Evolutionary conservation across 176 grass and related monocot species (phyloP).

Genomic region (Cenchrus americanus): DNA sequence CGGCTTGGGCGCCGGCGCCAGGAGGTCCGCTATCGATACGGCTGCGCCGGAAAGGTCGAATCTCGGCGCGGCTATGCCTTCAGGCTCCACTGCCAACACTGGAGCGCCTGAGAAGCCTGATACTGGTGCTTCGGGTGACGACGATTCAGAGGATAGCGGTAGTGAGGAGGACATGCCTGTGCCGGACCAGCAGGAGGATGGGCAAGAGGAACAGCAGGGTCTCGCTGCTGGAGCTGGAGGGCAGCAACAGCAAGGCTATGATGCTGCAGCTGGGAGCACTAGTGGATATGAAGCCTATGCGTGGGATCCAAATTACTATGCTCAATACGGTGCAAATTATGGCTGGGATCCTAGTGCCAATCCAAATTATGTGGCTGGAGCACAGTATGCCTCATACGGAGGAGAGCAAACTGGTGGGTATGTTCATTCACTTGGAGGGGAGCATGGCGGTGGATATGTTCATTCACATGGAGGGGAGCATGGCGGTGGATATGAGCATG

Average conservation of each 20-base stretch:
- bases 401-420: constrained; percentile 50
- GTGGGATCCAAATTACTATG: constrained; percentile 63
- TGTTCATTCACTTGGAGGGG: constrained; percentile 17
- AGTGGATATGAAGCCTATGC: constrained; percentile 39
- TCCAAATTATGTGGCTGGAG: constrained; percentile 40
- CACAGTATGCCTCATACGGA: constrained; percentile 38
- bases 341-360: constrained; percentile 52
- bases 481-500: constrained; percentile 12
- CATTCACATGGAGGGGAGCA: constrained; percentile 30
- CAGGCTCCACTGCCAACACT: constrained; percentile 8
- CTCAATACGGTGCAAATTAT: constrained; percentile 46
- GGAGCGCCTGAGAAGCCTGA: neutral
- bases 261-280: constrained; percentile 44
- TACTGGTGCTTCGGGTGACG: neutral
- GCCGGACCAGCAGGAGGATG: constrained; percentile 29
- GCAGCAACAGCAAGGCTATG: constrained; percentile 44
- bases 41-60: constrained; percentile 35
- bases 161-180: constrained; percentile 43
- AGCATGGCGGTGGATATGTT: constrained; percentile 26
- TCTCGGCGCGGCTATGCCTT: neutral
- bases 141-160: neutral
- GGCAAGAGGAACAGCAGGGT: constrained; percentile 33
- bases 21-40: constrained; percentile 45
- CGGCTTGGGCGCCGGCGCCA: constrained; percentile 27
- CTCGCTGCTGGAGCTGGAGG: constrained; percentile 38